Percentiles rank a stretch among this genome's conserved stretches.
Evolutionary conservation across 164 flowering plant genomes (phyloP).

Genomic region (Chloranthus sessilifolius): DNA sequence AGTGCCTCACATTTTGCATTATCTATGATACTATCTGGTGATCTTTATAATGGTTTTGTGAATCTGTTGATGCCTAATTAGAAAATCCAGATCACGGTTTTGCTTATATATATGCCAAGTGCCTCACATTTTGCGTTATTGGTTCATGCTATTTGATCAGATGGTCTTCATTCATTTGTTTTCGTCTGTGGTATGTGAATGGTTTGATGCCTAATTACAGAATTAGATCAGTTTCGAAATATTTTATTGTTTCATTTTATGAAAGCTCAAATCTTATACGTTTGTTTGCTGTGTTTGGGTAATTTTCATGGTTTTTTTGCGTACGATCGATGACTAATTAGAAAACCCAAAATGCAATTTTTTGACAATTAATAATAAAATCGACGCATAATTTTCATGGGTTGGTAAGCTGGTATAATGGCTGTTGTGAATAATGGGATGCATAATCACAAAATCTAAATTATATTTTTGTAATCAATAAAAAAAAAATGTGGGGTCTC

Average conservation of each 20-base stretch:
- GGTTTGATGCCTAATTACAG: not conserved
- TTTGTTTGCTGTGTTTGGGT: not conserved
- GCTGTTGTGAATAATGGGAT: too few species aligned
- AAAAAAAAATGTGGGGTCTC: too few species aligned
- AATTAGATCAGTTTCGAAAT: not conserved
- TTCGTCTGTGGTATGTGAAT: not conserved
- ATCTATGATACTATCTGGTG: not conserved
- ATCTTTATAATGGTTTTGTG: not conserved
- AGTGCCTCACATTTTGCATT: constrained; percentile 1
- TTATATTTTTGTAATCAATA: too few species aligned
- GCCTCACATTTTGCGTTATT: constrained; percentile 2
- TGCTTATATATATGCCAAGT: too few species aligned
- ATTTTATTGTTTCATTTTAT: too few species aligned
- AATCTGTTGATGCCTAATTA: not conserved
- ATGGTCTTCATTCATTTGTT: not conserved
- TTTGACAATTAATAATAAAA: not conserved
- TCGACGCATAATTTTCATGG: not conserved
- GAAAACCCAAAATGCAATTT: not conserved
- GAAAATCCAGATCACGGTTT: constrained; percentile 11
- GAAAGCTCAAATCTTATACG: not conserved
- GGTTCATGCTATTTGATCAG: not conserved
- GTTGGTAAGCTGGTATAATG: too few species aligned
- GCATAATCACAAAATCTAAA: too few species aligned
- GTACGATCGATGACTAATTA: not conserved
- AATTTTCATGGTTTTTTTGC: constrained; percentile 1